Evolutionary conservation across 441 rosid species (phyloP).

Genomic region (Populus hybrid): DNA sequence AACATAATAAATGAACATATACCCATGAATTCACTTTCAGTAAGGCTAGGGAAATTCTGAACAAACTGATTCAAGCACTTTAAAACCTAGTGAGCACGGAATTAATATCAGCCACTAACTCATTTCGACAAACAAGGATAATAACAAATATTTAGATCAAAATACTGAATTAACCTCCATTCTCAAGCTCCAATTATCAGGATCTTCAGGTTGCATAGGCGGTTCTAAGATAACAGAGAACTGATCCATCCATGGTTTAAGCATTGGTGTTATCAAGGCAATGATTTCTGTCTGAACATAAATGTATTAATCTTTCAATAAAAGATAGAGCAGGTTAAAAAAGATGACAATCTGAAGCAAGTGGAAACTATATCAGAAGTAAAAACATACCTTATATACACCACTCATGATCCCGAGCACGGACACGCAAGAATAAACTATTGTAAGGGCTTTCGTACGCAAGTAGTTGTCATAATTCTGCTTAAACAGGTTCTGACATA

Average conservation of each 20-base stretch:
- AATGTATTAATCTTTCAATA: conserved; percentile 33
- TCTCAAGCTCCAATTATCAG: conserved; percentile 92
- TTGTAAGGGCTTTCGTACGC: conserved; percentile 80
- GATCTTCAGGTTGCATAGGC: conserved; percentile 84
- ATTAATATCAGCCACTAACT: conserved; percentile 5
- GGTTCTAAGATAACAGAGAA: conserved; percentile 62
- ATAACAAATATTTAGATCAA: conserved; percentile 12
- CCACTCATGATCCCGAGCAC: conserved; percentile 86
- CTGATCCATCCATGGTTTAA: conserved; percentile 74
- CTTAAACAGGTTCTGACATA: conserved; percentile 22
- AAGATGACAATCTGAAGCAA: conserved; percentile 16
- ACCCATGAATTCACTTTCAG: conserved; percentile 75
- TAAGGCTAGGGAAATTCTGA: conserved; percentile 70
- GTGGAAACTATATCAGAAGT: conserved; percentile 9
- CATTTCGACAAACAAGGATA: conserved; percentile 14
- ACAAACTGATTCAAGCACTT: conserved; percentile 92
- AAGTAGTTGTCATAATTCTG: conserved; percentile 75
- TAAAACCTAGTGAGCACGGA: conserved; percentile 50
- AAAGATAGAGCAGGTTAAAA: conserved; percentile 27
- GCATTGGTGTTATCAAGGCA: conserved; percentile 57
- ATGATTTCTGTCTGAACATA: conserved; percentile 68
- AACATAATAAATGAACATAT: conserved; percentile 23
- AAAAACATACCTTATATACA: conserved; percentile 62
- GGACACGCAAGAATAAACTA: conserved; percentile 75
- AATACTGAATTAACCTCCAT: conserved; percentile 65